phyloP scores from a whole-genome alignment of 2,329 filamentous ascomycete genomes.

The Fusarium tuaranense region DNA sequence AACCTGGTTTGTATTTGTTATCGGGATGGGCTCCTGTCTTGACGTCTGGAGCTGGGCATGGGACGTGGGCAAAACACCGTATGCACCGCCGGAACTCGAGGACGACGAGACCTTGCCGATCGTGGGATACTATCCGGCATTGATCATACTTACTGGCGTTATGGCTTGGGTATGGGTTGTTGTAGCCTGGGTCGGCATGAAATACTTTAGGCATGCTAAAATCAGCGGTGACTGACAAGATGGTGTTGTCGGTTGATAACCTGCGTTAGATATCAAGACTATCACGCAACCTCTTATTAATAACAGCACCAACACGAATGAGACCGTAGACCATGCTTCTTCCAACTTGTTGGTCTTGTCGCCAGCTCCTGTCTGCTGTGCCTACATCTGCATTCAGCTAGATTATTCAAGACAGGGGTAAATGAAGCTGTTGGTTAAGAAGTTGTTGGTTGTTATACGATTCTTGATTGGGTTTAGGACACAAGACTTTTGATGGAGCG shows the following conservation, averaged over 20 bases:
- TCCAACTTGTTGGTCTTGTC: background rate
- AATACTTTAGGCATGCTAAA: conserved; percentile 98
- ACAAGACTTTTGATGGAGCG: conserved; percentile 12
- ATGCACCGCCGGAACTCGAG: conserved; percentile 93
- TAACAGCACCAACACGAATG: background rate
- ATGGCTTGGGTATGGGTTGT: conserved; percentile 99
- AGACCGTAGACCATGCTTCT: background rate
- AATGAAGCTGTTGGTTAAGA: conserved; percentile 18
- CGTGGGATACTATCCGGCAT: conserved; percentile 94
- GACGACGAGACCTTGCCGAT: conserved; percentile 96
- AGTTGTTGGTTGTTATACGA: conserved; percentile 11
- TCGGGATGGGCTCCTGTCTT: conserved; percentile 95
- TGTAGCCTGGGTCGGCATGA: conserved; percentile 98
- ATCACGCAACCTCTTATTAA: conserved; percentile 18
- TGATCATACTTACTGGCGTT: conserved; percentile 91
- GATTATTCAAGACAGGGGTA: background rate
- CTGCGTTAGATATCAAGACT: background rate
- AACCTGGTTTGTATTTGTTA: conserved; percentile 96
- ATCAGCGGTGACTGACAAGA: conserved; percentile 72
- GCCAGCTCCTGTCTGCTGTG: background rate
- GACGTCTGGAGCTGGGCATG: conserved; percentile 99
- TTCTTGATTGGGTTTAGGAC: conserved; percentile 8
- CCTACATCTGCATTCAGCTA: conserved; percentile 17
- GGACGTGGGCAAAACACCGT: conserved; percentile 97
- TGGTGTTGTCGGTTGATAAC: background rate